These are phyloP conservation scores for Neonectria ditissima DNA, from an alignment of 2,329 filamentous ascomycete genomes.

Conservation along the genomic window DNA sequence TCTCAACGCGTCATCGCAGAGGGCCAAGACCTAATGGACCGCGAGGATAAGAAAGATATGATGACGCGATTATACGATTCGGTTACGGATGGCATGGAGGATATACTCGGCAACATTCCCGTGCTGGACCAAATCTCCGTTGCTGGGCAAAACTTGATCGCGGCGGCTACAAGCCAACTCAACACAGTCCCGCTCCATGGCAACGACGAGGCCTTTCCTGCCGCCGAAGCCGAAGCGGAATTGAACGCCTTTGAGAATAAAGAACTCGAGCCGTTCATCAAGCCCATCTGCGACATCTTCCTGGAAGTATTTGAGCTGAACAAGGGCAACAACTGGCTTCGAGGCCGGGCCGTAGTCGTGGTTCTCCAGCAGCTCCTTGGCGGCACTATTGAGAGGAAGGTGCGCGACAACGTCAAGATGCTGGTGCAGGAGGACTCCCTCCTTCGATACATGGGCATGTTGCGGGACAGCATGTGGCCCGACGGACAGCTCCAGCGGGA, in stretches of 20 bases:
- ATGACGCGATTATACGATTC: slow-evolving; percentile 96
- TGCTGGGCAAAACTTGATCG: slow-evolving; percentile 90
- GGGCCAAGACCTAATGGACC: slow-evolving; percentile 66
- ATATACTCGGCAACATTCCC: slow-evolving; percentile 95
- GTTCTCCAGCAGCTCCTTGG: slow-evolving; percentile 96
- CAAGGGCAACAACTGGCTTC: slow-evolving; percentile 95
- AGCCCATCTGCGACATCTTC: slow-evolving; percentile 98
- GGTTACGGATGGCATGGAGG: slow-evolving; percentile 97
- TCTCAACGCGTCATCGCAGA: slow-evolving; percentile 85
- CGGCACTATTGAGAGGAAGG: slow-evolving; percentile 94
- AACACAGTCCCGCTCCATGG: slow-evolving; percentile 65
- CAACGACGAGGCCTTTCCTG: slow-evolving; percentile 62
- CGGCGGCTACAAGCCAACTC: slow-evolving; percentile 76
- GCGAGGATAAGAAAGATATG: slow-evolving; percentile 82
- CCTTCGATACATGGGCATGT: slow-evolving; percentile 77
- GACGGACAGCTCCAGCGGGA: slow-evolving; percentile 67
- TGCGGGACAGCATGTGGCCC: slow-evolving; percentile 88
- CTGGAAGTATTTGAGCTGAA: slow-evolving; percentile 96
- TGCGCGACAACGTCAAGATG: slow-evolving; percentile 83
- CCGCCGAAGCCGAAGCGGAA: slow-evolving; percentile 90
- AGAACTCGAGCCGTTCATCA: slow-evolving; percentile 94
- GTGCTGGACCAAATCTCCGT: slow-evolving; percentile 94
- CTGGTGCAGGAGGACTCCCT: slow-evolving; percentile 83
- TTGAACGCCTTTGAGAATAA: slow-evolving; percentile 91
- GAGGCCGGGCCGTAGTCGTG: slow-evolving; percentile 93